phyloP scores from a whole-genome alignment of 495 filamentous ascomycete genomes.

The Hypoxylon fuscum region DNA sequence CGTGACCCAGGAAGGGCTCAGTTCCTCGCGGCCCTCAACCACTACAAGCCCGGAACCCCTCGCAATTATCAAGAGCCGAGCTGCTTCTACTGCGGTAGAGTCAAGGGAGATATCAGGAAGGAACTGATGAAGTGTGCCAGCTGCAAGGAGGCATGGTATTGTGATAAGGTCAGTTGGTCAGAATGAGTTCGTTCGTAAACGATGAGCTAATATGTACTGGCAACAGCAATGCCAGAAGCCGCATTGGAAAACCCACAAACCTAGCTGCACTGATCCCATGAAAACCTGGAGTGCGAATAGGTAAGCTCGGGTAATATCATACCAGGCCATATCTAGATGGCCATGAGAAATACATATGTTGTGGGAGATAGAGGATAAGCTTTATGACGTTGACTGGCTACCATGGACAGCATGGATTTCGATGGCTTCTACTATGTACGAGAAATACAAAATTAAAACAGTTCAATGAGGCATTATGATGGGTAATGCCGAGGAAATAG shows the following conservation, averaged over 20 bases:
- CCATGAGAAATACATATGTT: too few species aligned
- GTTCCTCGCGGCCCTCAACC: conserved; percentile 30
- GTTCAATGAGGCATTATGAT: too few species aligned
- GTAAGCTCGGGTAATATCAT: not conserved
- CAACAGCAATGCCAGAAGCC: conserved; percentile 10
- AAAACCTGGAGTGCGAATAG: not conserved
- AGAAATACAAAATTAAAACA: too few species aligned
- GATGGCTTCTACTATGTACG: too few species aligned
- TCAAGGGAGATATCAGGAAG: conserved; percentile 10
- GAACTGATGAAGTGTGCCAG: conserved; percentile 10
- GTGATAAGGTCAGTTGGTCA: conserved; percentile 21
- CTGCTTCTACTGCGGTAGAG: conserved; percentile 26
- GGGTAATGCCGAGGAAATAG: too few species aligned
- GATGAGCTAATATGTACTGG: not conserved
- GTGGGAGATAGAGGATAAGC: too few species aligned
- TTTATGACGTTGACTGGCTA: too few species aligned
- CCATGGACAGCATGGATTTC: too few species aligned
- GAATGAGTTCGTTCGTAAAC: not conserved
- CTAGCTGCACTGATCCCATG: not conserved
- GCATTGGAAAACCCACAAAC: conserved; percentile 7
- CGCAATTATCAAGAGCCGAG: conserved; percentile 24
- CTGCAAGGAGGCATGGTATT: conserved; percentile 21
- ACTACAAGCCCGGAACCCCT: conserved; percentile 22
- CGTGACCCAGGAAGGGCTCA: conserved; percentile 29
- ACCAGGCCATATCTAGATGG: too few species aligned